Evolutionary conservation across 768 basidiomycete species (phyloP), one percentile per base, ranked within the genome.

Genomic region (Saitozyma podzolica): DNA sequence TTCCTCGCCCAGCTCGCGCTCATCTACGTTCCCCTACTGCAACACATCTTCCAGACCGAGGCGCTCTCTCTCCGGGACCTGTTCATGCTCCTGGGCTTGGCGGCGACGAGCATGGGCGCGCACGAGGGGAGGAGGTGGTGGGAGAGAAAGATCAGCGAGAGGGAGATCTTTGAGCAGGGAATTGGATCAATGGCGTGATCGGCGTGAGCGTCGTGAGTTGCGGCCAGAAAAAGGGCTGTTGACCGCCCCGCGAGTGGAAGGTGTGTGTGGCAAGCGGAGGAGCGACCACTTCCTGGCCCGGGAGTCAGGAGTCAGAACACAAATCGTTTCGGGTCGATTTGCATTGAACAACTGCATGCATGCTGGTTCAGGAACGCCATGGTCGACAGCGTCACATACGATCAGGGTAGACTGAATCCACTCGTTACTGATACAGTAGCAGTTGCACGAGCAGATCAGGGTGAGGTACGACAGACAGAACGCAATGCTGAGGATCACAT

Each of bases 21-120:
- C 65, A 85, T 98, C 60, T 98, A 98, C 73, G 84, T 97, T 56
- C 90, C 93, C 0, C 83, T 92, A 68, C 86, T 96, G 85, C 95
- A 98, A 79, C 82, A 84, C 54, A 83, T 97, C 57, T 98, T 97
- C 85, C 93, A 97, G 82, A 97, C 95, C 37, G 91, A 89, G 64
- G 87, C 91, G 11, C 82, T 98, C 13, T 81, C 83, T 40, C 56
- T 82, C 43, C 79, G 84, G 54, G 95, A 98, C 80, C 67, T 98
- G 64, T 80, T 82, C 11, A 85, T 88, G 40, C 83, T 98, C 2
- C 76, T 97, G 29, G 80, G 81, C 11, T 81, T 96, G 52, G 92
- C 86, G 1, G 85, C 73, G 7, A 81, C 83, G 8, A 89, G 89
- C 53, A 84, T 90, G 70, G 73, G 72, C 39, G 51, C 91, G 68